Base-by-base conservation (phyloP, 495 filamentous ascomycete genomes). In the Daldinia decipiens region DNA sequence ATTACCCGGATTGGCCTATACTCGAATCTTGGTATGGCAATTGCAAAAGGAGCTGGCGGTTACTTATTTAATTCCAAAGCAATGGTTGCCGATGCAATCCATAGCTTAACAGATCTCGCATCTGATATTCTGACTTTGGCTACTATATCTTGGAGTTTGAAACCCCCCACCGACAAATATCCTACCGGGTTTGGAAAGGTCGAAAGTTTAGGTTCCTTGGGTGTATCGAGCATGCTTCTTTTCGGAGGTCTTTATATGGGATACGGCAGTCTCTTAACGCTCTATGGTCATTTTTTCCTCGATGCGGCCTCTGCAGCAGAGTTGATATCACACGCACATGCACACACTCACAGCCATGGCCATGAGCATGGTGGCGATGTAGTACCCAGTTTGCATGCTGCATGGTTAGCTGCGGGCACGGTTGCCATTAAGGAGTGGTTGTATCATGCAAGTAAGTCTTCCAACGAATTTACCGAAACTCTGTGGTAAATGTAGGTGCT, bases 391-490 rank as follows among this genome's bases (percentile, higher is more conserved):
- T 85, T 98, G 63, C 92, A 98, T 75, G 95, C 95, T 8, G 95
- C 93, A 17, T 99, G 95, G 95, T 79, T 99, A 24, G 95, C 95
- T n/a, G 92, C 87, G 15, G 94, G 92, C 4, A 95, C 93, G 1
- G 96, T 99, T 56, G 79, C 92, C 2, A 82, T 97, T 59, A 99
- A 99, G 82, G 95, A 99, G 78, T 99, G 94, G 92, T 82, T 99
- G 29, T 99, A 98, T 76, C 90, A 91, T 84, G 92, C 94, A 51
- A 98, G 95, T 96, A 88, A 83, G 93, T 85, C 47, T 19, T 59
- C 47, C 19, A 40, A 55, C 65, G 27, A 34, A 36, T 51, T 21
- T 29, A 21, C 27, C 59, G 13, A 60, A 11, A 2, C 17, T 39
- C 2, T 15, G 32, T 7, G 8, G 9, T 29, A 27, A n/a, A n/a